Evolutionary conservation across 2,329 filamentous ascomycete genomes (phyloP), one percentile per base, ranked within the genome.

Genomic region (Beauveria australis): DNA sequence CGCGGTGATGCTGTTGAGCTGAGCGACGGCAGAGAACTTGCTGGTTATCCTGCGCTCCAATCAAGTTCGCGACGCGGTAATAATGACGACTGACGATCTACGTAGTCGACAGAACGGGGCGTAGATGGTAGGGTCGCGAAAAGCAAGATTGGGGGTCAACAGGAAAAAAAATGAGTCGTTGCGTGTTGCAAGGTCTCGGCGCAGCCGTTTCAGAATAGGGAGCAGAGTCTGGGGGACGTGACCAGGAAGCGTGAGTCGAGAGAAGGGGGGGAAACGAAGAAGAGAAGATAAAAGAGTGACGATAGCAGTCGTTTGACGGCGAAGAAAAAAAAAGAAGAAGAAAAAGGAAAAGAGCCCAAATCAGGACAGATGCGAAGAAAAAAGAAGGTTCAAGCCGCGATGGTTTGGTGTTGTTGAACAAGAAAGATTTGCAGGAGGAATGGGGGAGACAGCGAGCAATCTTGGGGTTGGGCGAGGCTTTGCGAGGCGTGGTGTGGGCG

Each of bases 161-260:
- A 14, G 22, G 46, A 53, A 28, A 22, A 28, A 22, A 30, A 41
- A 24, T 46, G 19, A 33, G 56, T 44, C 47, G 56, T 51, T 30
- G 33, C 44, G 46, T 49, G 54, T 49, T 41, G 57, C 49, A 26
- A 44, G 33, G 58, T 44, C 30, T 60, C 49, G 58, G 58, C 58
- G 58, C 58, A 60, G 58, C 58, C 58, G 58, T 60, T 60, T 60
- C 58, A 60, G 49, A 54, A 60, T 60, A 40, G 49, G 58, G 58
- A 54, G 16, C 18, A n/a, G n/a, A 53, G 47, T 53, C 53, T 54
- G 48, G 48, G 48, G 48, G 26, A 28, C n/a, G 9, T 19, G 44
- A 55, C 26, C 24, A 54, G 33, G 49, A 54, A 48, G 49, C 49
- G 41, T 55, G 18, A 57, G 9, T 1, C 33, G 43, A 55, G 28